Evolutionary conservation across 2,329 filamentous ascomycete species (phyloP).

Genomic region (Paecilomyces formosus): DNA sequence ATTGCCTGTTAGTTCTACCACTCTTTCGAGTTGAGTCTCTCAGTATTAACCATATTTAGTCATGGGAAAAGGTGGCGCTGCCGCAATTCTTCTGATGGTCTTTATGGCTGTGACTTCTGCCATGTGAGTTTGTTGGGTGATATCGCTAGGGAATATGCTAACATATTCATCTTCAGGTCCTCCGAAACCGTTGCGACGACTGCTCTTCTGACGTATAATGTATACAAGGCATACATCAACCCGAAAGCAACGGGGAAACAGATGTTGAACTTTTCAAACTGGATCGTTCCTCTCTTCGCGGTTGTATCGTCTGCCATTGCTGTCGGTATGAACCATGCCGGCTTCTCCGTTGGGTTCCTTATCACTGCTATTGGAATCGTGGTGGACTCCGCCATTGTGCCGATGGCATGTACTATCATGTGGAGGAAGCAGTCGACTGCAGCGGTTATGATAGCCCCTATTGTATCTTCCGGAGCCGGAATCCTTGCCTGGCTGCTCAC

Average conservation of each 20-base stretch:
- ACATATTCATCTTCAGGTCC: constrained; percentile 6
- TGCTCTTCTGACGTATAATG: constrained; percentile 16
- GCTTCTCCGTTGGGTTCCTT: constrained; percentile 12
- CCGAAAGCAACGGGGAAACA: constrained; percentile 11
- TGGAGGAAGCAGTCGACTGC: constrained; percentile 19
- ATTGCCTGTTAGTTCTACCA: constrained; percentile 8
- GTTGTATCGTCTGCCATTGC: constrained; percentile 6
- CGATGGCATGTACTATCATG: constrained; percentile 20
- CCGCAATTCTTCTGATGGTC: constrained; percentile 24
- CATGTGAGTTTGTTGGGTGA: constrained; percentile 10
- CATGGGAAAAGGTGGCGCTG: constrained; percentile 17
- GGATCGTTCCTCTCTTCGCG: constrained; percentile 22
- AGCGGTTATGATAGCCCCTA: constrained; percentile 14
- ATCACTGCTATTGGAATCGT: constrained; percentile 16
- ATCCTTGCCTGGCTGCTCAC: constrained; percentile 26
- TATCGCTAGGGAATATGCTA: not conserved
- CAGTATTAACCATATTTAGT: constrained; percentile 2
- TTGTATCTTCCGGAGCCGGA: constrained; percentile 11
- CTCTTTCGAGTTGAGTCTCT: not conserved
- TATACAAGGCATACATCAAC: constrained; percentile 23
- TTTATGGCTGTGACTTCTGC: constrained; percentile 36
- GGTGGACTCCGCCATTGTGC: constrained; percentile 17
- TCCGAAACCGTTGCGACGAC: not conserved
- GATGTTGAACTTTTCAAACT: constrained; percentile 14
- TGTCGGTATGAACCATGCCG: constrained; percentile 16